Percentiles rank a stretch among this genome's conserved stretches.
Conservation (phyloP, 306 rosid genomes). For the Oemleria cerasiformis region DNA sequence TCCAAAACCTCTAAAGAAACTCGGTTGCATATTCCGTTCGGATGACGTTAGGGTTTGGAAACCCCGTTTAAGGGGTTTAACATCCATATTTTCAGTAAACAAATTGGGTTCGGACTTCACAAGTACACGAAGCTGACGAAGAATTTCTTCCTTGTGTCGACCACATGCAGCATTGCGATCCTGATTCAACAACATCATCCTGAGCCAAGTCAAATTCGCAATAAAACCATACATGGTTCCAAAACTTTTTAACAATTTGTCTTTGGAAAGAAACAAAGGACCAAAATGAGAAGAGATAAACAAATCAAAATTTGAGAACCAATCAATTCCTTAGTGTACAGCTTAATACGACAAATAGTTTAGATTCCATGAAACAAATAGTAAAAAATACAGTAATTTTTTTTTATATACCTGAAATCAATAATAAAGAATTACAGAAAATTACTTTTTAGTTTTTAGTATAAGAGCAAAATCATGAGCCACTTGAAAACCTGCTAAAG, state of each 20-base stretch:
- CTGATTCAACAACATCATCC: slow-evolving; percentile 59
- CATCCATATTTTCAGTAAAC: slow-evolving; percentile 17
- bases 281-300: background rate
- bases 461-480: no score
- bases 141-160: slow-evolving; percentile 62
- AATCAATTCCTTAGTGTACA: background rate
- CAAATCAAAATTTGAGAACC: background rate
- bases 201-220: slow-evolving; percentile 36
- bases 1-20: slow-evolving; percentile 31
- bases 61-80: slow-evolving; percentile 6
- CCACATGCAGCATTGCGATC: slow-evolving; percentile 85
- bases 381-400: background rate
- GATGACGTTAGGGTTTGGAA: slow-evolving; percentile 26
- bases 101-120: slow-evolving; percentile 54
- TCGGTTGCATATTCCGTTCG: slow-evolving; percentile 33
- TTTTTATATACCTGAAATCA: no score
- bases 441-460: no score
- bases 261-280: background rate
- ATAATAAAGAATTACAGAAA: no score
- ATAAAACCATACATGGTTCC: slow-evolving; percentile 21
- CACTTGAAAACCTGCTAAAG: background rate
- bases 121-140: slow-evolving; percentile 68
- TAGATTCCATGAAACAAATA: background rate
- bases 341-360: background rate
- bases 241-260: background rate